Base-by-base conservation (phyloP, 495 filamentous ascomycete species). In the Penicillium diatomitis region DNA sequence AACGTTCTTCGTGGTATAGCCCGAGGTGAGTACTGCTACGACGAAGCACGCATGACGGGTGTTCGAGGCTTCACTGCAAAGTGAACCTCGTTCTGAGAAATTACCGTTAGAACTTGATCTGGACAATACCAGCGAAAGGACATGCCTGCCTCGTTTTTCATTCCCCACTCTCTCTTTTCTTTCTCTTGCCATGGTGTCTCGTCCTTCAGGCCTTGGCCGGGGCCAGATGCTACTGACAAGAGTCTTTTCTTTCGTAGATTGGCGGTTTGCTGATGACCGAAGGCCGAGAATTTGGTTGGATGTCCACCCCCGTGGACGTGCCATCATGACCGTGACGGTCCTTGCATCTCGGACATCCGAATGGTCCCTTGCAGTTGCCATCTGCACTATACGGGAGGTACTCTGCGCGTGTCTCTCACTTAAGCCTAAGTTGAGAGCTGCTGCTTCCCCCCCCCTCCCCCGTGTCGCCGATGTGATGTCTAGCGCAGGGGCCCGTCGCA, bases 81-180 rank as follows among this genome's bases (percentile, higher is more conserved):
- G 47, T 55, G 30, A 54, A 49, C 48, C 51, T 63, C 57, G 69
- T 64, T 67, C 71, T 74, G 71, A 73, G 71, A 74, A 20, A 61
- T 57, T 62, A 73, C 71, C 71, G 71, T 73, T 71, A 55, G 60
- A 74, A 74, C 71, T 74, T 74, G 71, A 73, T 73, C 71, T 73
- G 71, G 70, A 66, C 63, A 67, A 74, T 73, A 71, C 71, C 71
- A 73, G 71, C 71, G 71, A 73, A 74, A 74, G 71, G 63, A 71
- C 70, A 68, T 74, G 70, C 71, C 51, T 52, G 62, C 57, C 62
- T 57, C 44, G 52, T 49, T 47, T 49, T 45, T 29, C 43, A 36
- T 44, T 47, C 46, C 20, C 20, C 20, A 32, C 32, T 52, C 52
- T 33, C 32, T 52, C 52, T 30, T 33, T 44, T 44, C 52, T 33